A percentile compares a stretch with the other conserved stretches of the same genome.
These are phyloP conservation scores for Hyphodiscus sp. DNA, from an alignment of 2,329 filamentous ascomycete genomes.

Conservation along the genomic window DNA sequence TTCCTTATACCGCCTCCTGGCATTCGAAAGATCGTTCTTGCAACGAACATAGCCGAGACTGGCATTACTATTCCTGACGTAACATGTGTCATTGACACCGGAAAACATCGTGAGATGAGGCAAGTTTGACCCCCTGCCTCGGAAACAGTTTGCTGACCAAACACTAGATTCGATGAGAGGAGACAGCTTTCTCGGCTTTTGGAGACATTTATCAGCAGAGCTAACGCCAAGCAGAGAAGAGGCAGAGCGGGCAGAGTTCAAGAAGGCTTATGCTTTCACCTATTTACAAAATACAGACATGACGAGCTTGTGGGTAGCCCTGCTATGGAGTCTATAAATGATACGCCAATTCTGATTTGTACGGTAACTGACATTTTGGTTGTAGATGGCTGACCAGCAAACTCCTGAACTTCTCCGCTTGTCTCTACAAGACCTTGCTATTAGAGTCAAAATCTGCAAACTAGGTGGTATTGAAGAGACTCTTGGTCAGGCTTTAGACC, in stretches of 20 bases:
- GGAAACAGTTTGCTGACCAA: slow-evolving; percentile 4
- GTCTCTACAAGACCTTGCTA: slow-evolving; percentile 88
- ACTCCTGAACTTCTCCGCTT: slow-evolving; percentile 93
- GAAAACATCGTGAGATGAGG: slow-evolving; percentile 95
- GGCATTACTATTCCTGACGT: slow-evolving; percentile 98
- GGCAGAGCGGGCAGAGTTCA: slow-evolving; percentile 94
- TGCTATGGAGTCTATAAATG: not conserved
- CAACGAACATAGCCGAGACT: slow-evolving; percentile 97
- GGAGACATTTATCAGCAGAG: slow-evolving; percentile 90
- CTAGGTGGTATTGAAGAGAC: slow-evolving; percentile 90
- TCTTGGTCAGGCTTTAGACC: slow-evolving; percentile 78
- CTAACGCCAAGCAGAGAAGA: slow-evolving; percentile 91
- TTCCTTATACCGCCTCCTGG: slow-evolving; percentile 81
- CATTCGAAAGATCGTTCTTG: slow-evolving; percentile 85
- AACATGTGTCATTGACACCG: slow-evolving; percentile 92
- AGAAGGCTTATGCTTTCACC: slow-evolving; percentile 88
- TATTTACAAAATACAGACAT: slow-evolving; percentile 87
- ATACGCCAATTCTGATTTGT: not conserved
- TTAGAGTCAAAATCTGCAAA: slow-evolving; percentile 96
- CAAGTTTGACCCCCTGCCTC: slow-evolving; percentile 2
- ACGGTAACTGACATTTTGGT: slow-evolving; percentile 1
- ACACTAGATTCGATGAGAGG: slow-evolving; percentile 68
- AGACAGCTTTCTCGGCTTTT: slow-evolving; percentile 84
- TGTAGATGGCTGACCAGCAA: slow-evolving; percentile 75
- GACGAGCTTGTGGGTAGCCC: slow-evolving; percentile 49